These are phyloP conservation scores for Aphanomyces invadans DNA, from an alignment of 352 stramenopile genomes.

Conservation along the genomic window DNA sequence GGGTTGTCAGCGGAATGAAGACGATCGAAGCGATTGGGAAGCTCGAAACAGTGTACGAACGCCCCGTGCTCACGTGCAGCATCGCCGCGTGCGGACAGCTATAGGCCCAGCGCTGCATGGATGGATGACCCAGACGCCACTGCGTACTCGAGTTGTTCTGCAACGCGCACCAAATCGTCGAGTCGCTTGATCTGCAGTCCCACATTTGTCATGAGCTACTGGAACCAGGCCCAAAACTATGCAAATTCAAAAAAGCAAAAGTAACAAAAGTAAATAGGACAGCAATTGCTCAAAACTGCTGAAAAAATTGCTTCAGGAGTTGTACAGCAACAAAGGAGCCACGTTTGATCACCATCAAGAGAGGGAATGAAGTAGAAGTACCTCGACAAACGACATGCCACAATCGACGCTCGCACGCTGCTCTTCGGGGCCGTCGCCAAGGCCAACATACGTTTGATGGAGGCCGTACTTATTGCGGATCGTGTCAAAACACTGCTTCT, in stretches of 20 bases:
- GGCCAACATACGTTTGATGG: conserved; percentile 56
- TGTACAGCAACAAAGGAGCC: too few relatives aligned
- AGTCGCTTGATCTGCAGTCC: conserved; percentile 12
- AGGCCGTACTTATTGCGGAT: conserved; percentile 52
- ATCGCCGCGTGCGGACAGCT: conserved; percentile 55
- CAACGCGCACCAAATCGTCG: conserved; percentile 1
- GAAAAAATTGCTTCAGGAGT: too few relatives aligned
- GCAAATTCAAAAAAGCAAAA: too few relatives aligned
- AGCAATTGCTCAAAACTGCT: too few relatives aligned
- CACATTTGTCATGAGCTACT: too few relatives aligned
- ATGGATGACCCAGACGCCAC: not conserved
- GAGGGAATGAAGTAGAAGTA: too few relatives aligned
- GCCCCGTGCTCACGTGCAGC: conserved; percentile 49
- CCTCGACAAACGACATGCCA: conserved; percentile 67
- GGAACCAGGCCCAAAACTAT: too few relatives aligned
- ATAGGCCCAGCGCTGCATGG: conserved; percentile 29
- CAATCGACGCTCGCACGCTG: conserved; percentile 60
- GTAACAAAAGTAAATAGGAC: too few relatives aligned
- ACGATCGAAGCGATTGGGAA: conserved; percentile 44
- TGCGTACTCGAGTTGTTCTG: conserved; percentile 6
- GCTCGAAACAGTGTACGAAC: conserved; percentile 45
- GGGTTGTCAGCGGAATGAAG: conserved; percentile 54
- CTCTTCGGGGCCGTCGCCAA: conserved; percentile 71
- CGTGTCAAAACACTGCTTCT: conserved; percentile 65
- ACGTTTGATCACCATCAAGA: too few relatives aligned